Percentiles rank a stretch among this genome's conserved stretches.
These are phyloP conservation scores for Xylaria arbuscula DNA, from an alignment of 2,329 filamentous ascomycete genomes.

Conservation along the genomic window DNA sequence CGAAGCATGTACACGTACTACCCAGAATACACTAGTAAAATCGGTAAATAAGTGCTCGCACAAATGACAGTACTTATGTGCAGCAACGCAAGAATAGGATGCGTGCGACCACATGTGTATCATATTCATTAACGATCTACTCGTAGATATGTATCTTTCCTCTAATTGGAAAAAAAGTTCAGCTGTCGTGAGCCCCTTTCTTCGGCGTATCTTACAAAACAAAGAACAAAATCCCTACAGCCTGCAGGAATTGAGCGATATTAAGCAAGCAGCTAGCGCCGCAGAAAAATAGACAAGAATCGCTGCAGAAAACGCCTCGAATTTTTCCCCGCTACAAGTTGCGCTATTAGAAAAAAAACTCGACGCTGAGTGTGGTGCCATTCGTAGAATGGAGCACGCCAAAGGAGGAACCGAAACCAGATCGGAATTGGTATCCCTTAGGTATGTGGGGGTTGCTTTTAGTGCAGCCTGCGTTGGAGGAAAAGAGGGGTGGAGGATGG, in stretches of 20 bases:
- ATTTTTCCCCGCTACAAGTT: conserved; percentile 11
- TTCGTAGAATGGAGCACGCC: conserved; percentile 31
- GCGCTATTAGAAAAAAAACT: conserved; percentile 6
- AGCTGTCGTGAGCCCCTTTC: conserved; percentile 1
- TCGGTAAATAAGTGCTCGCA: background rate
- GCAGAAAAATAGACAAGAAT: background rate
- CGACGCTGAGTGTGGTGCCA: conserved; percentile 22
- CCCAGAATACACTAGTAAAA: background rate
- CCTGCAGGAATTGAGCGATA: conserved; percentile 6
- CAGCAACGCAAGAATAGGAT: conserved; percentile 4
- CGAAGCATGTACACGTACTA: background rate
- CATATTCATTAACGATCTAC: conserved; percentile 15
- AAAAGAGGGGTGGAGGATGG: conserved; percentile 13
- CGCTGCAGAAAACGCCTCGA: conserved; percentile 15
- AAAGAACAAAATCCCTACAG: background rate
- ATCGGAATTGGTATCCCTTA: conserved; percentile 14
- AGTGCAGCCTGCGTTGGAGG: conserved; percentile 18
- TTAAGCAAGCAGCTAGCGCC: conserved; percentile 9
- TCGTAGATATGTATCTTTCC: conserved; percentile 14
- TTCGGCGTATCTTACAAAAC: conserved; percentile 12
- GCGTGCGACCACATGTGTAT: conserved; percentile 12
- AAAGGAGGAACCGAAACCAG: conserved; percentile 8
- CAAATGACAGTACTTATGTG: conserved; percentile 4
- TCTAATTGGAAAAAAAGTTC: conserved; percentile 10
- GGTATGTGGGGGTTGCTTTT: conserved; percentile 23